phyloP scores from a whole-genome alignment of 108 stramenopile genomes.

The Ochromonas danica region DNA sequence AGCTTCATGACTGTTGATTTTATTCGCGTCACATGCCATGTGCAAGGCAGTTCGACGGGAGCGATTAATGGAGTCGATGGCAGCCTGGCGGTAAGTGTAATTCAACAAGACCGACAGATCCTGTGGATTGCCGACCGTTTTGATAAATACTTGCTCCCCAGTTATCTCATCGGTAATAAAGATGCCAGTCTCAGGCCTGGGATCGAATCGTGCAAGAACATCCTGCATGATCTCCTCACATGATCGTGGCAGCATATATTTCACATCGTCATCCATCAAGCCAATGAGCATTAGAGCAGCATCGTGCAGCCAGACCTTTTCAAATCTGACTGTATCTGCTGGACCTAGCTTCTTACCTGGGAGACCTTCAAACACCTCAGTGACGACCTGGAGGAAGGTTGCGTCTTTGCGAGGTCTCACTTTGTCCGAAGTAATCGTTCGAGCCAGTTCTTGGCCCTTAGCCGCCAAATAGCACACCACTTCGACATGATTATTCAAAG shows the following conservation, averaged over 20 bases:
- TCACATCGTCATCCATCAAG: conserved; percentile 30
- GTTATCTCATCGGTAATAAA: conserved; percentile 35
- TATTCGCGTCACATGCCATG: conserved; percentile 48
- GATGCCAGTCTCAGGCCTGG: conserved; percentile 52
- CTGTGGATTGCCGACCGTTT: conserved; percentile 38
- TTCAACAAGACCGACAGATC: conserved; percentile 41
- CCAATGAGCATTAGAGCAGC: background rate
- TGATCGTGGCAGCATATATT: conserved; percentile 37
- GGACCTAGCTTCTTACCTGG: conserved; percentile 38
- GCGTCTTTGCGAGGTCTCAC: background rate
- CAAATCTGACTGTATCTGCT: conserved; percentile 45
- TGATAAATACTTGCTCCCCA: conserved; percentile 37
- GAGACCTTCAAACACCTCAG: conserved; percentile 34
- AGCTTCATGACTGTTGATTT: conserved; percentile 42
- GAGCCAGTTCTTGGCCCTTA: conserved; percentile 49
- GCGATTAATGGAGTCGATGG: conserved; percentile 40
- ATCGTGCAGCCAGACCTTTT: conserved; percentile 53
- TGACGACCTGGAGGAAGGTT: background rate
- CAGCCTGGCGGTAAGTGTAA: conserved; percentile 44
- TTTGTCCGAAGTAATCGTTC: conserved; percentile 43
- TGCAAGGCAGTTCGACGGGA: conserved; percentile 51
- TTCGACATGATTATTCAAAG: conserved; percentile 42
- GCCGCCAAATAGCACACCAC: conserved; percentile 46
- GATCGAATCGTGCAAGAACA: conserved; percentile 46
- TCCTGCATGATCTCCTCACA: conserved; percentile 48